Percentiles rank a stretch among this genome's conserved stretches.
These are phyloP conservation scores for Yamadazyma spencermartinsiae DNA, from an alignment of 1,139 yeast species.

Conservation along the genomic window DNA sequence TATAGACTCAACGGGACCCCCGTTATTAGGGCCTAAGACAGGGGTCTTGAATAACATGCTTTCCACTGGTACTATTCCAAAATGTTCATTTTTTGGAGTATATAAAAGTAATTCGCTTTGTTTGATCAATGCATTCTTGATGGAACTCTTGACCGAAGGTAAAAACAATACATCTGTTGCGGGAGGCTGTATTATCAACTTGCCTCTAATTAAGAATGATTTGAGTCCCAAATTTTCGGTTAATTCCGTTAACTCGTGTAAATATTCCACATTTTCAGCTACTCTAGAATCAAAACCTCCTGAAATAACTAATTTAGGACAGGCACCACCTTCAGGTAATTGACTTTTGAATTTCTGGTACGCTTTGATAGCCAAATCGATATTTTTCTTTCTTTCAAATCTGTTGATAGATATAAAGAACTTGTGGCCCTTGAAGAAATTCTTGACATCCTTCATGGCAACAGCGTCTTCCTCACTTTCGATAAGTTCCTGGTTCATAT, in stretches of 20 bases:
- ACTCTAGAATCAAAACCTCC: conserved; percentile 93
- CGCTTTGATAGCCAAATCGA: conserved; percentile 72
- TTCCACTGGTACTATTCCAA: conserved; percentile 96
- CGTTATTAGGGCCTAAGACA: conserved; percentile 82
- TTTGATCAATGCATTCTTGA: conserved; percentile 65
- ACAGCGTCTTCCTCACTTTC: conserved; percentile 16
- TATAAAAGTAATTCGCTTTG: conserved; percentile 66
- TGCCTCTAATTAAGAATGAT: conserved; percentile 50
- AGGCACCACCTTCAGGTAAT: conserved; percentile 11
- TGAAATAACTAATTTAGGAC: conserved; percentile 60
- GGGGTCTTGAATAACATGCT: conserved; percentile 86
- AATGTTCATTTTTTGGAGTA: conserved; percentile 92
- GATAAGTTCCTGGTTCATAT: conserved; percentile 25
- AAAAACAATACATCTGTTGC: conserved; percentile 64
- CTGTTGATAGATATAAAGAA: conserved; percentile 79
- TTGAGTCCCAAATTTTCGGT: conserved; percentile 48
- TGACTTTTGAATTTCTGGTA: conserved; percentile 42
- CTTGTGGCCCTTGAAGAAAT: conserved; percentile 33
- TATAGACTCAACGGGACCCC: conserved; percentile 91
- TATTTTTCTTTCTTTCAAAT: conserved; percentile 82
- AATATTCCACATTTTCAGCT: conserved; percentile 71
- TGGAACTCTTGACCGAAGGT: conserved; percentile 70
- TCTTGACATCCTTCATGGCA: conserved; percentile 32
- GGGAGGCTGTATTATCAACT: conserved; percentile 36
- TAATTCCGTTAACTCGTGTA: conserved; percentile 56